Percentiles rank a stretch among this genome's conserved stretches.
phyloP scores from a whole-genome alignment of 2,329 filamentous ascomycete species.

The Hypoxylon sp. region DNA sequence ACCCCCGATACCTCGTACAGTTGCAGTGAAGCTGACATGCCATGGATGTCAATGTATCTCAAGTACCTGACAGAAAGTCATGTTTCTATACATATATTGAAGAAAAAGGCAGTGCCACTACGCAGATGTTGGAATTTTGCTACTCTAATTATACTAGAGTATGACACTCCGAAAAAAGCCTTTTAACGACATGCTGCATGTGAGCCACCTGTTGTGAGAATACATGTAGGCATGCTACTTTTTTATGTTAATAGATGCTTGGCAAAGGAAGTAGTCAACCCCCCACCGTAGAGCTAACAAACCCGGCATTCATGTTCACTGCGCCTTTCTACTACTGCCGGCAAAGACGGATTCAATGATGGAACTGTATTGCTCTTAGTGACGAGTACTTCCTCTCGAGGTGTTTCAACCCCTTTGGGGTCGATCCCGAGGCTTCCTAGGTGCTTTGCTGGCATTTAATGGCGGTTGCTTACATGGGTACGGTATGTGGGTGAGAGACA shows the following conservation, averaged over 20 bases:
- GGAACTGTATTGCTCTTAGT: constrained; percentile 28
- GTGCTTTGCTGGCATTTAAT: constrained; percentile 15
- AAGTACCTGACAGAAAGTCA: constrained; percentile 31
- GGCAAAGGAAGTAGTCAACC: constrained; percentile 26
- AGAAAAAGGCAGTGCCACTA: constrained; percentile 19
- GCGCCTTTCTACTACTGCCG: constrained; percentile 38
- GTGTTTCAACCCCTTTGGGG: constrained; percentile 35
- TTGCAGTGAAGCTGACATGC: constrained; percentile 28
- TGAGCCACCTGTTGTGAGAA: not conserved
- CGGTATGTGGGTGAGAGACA: constrained; percentile 10
- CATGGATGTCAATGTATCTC: constrained; percentile 13
- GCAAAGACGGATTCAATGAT: constrained; percentile 32
- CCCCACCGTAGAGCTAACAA: constrained; percentile 22
- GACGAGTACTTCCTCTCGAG: constrained; percentile 16
- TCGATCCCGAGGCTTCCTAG: constrained; percentile 37
- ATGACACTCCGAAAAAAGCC: not conserved
- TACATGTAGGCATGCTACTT: constrained; percentile 5
- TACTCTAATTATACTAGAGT: constrained; percentile 26
- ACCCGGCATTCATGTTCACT: constrained; percentile 28
- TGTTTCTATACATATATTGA: constrained; percentile 30
- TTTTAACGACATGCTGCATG: constrained; percentile 4
- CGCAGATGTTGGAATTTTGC: constrained; percentile 15
- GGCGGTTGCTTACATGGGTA: constrained; percentile 33
- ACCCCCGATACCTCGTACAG: constrained; percentile 17
- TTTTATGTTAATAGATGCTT: constrained; percentile 25